Evolutionary conservation across 139 green algal species (phyloP).

Genomic region (Eudorina sp.): DNA sequence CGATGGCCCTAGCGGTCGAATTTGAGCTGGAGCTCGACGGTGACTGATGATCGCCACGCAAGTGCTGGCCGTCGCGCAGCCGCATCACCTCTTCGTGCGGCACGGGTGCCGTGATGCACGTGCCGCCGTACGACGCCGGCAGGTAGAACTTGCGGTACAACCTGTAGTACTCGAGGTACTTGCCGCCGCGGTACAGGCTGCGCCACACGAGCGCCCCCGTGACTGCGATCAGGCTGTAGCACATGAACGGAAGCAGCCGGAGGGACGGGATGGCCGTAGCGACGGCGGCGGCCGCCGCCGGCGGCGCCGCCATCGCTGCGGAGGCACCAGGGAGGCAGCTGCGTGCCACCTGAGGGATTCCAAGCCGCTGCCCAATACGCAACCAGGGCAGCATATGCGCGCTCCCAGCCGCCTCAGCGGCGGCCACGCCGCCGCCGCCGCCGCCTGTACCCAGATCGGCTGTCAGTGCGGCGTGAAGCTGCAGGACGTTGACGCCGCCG

Average conservation of each 20-base stretch:
- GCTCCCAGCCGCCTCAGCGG: too few species aligned
- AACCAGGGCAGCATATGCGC: too few species aligned
- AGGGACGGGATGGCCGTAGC: not conserved
- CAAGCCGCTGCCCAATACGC: too few species aligned
- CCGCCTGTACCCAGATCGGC: too few species aligned
- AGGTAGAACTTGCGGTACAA: conserved; percentile 29
- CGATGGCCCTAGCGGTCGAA: not conserved
- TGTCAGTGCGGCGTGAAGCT: not conserved
- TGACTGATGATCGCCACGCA: not conserved
- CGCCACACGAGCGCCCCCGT: not conserved
- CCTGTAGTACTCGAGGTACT: conserved; percentile 14
- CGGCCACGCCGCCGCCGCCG: too few species aligned
- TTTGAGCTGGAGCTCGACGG: not conserved
- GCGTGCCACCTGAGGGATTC: too few species aligned
- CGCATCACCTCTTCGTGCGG: not conserved
- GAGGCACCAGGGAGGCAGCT: too few species aligned
- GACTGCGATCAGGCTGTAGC: not conserved
- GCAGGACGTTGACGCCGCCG: not conserved
- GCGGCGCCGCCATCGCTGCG: not conserved
- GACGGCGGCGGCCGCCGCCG: not conserved
- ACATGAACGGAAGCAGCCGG: not conserved
- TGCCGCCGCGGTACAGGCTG: not conserved
- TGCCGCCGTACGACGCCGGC: conserved; percentile 6
- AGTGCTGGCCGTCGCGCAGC: not conserved
- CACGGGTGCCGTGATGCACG: not conserved